These are phyloP conservation scores for Solanum aculeatissimum DNA, from an alignment of 305 asterid genomes.

Conservation along the genomic window DNA sequence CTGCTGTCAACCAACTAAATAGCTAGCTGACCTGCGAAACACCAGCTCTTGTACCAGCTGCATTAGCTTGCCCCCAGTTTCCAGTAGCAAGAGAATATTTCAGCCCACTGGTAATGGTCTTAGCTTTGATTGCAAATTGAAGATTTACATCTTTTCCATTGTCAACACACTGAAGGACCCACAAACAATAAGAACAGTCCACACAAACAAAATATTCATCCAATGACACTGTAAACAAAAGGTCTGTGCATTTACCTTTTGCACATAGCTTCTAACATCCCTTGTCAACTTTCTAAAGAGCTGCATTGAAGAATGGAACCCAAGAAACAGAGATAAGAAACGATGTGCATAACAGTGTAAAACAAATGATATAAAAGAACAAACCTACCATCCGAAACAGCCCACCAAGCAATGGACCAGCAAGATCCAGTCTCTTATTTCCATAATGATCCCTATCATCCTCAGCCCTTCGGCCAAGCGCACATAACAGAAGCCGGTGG, in stretches of 20 bases:
- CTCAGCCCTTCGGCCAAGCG: constrained; percentile 90
- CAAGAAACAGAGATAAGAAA: constrained; percentile 1
- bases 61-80: constrained; percentile 99
- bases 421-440: constrained; percentile 95
- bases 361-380: constrained; percentile 2
- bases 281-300: constrained; percentile 90
- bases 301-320: constrained; percentile 36
- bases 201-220: background rate
- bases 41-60: constrained; percentile 96
- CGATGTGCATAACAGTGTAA: background rate
- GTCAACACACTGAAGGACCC: constrained; percentile 68
- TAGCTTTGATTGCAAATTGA: constrained; percentile 97
- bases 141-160: constrained; percentile 96
- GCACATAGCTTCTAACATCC: constrained; percentile 94
- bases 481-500: constrained; percentile 89
- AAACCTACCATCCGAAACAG: constrained; percentile 82
- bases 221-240: background rate
- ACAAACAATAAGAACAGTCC: constrained; percentile 7
- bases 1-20: background rate
- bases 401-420: constrained; percentile 97
- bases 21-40: constrained; percentile 72
- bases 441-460: constrained; percentile 99
- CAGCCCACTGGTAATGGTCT: constrained; percentile 91
- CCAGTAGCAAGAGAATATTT: constrained; percentile 96
- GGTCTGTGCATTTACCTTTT: constrained; percentile 48